phyloP scores from a whole-genome alignment of 2,329 filamentous ascomycete genomes.

The Trichophyton schoenleinii region DNA sequence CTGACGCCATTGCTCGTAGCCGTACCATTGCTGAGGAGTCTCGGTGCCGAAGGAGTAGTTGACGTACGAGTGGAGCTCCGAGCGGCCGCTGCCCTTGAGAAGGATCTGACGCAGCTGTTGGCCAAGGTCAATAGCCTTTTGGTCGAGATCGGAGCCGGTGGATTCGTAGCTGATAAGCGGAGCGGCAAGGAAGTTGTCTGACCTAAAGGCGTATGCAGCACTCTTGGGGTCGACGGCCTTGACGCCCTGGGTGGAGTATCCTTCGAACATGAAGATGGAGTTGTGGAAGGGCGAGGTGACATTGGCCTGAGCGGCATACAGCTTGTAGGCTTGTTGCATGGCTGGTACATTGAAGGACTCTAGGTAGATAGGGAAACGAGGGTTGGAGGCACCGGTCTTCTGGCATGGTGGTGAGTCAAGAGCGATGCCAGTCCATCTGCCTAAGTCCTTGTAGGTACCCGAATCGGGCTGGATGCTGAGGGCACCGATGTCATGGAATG shows the following conservation, averaged over 20 bases:
- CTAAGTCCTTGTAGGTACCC: slow-evolving; percentile 38
- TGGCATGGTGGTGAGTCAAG: slow-evolving; percentile 30
- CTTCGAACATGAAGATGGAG: slow-evolving; percentile 45
- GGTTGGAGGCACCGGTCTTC: slow-evolving; percentile 30
- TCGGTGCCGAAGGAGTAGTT: slow-evolving; percentile 24
- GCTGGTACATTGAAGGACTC: slow-evolving; percentile 28
- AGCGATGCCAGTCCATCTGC: slow-evolving; percentile 33
- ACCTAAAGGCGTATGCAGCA: slow-evolving; percentile 37
- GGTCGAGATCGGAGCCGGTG: slow-evolving; percentile 15
- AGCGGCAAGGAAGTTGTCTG: slow-evolving; percentile 31
- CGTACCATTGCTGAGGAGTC: slow-evolving; percentile 20
- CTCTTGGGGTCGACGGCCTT: slow-evolving; percentile 24
- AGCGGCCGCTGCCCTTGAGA: slow-evolving; percentile 13
- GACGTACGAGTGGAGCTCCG: slow-evolving; percentile 20
- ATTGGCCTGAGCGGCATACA: slow-evolving; percentile 25
- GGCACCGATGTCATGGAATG: slow-evolving; percentile 32
- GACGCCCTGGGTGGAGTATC: slow-evolving; percentile 40
- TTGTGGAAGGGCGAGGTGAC: slow-evolving; percentile 23
- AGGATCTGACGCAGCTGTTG: slow-evolving; percentile 21
- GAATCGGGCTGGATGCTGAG: slow-evolving; percentile 23
- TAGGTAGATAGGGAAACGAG: slow-evolving; percentile 36
- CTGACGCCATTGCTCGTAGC: slow-evolving; percentile 23
- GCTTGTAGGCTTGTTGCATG: slow-evolving; percentile 26
- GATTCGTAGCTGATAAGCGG: slow-evolving; percentile 23
- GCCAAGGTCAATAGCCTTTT: slow-evolving; percentile 19